Conservation (phyloP, 2,329 filamentous ascomycete species). For the Colletotrichum tofieldiae region DNA sequence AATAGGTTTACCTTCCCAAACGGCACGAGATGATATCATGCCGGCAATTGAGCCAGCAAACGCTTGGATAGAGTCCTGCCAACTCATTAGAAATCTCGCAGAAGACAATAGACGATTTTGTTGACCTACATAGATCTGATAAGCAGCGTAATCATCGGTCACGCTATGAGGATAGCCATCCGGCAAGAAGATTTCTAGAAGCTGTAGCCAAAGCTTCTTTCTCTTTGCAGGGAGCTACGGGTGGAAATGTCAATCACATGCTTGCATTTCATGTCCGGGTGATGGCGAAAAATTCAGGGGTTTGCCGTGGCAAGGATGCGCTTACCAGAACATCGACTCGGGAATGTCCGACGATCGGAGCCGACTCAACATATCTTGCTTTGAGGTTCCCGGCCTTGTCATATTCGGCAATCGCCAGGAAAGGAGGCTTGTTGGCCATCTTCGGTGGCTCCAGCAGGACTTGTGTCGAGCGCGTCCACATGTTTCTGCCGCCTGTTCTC, state of each 20-base stretch:
- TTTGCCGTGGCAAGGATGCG: neutral
- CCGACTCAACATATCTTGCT: constrained; percentile 38
- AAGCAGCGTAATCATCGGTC: constrained; percentile 38
- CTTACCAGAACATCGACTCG: constrained; percentile 38
- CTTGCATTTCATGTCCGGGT: too few relatives aligned
- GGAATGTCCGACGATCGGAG: constrained; percentile 17
- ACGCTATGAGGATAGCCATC: constrained; percentile 40
- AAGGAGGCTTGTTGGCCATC: constrained; percentile 1
- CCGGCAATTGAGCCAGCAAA: constrained; percentile 40
- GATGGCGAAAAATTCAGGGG: neutral
- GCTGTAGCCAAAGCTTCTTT: constrained; percentile 31
- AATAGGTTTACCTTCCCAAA: constrained; percentile 34
- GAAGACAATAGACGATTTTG: too few relatives aligned
- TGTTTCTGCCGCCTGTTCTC: neutral
- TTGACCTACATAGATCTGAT: constrained; percentile 34
- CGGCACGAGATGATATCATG: constrained; percentile 41
- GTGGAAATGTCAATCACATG: constrained; percentile 27
- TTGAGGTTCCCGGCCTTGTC: constrained; percentile 38
- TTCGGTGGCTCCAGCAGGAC: constrained; percentile 14
- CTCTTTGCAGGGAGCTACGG: constrained; percentile 26
- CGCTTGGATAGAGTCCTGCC: constrained; percentile 39
- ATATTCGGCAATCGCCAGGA: constrained; percentile 28
- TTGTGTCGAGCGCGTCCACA: constrained; percentile 22
- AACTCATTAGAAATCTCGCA: neutral
- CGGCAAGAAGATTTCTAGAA: constrained; percentile 37